Evolutionary conservation across 306 rosid genomes (phyloP).

Genomic region (Rubus idaeus): DNA sequence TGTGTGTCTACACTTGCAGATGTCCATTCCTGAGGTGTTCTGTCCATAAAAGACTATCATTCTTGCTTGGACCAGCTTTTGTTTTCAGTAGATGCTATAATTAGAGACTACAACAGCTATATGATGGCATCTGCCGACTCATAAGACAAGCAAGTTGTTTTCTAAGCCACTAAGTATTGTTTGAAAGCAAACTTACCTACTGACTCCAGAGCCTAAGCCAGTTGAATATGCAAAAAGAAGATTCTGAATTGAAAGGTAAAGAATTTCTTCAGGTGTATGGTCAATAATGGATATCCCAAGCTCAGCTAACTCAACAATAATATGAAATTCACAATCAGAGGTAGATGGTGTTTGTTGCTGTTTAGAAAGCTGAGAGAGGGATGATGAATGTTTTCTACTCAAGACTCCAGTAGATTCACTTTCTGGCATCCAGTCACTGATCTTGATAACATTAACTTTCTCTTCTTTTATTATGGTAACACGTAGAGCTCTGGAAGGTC

Average conservation of each 20-base stretch:
- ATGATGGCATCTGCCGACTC: neutral
- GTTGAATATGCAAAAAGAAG: conserved; percentile 80
- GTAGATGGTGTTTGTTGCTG: conserved; percentile 47
- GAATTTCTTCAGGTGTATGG: conserved; percentile 92
- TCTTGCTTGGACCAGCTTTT: conserved; percentile 3
- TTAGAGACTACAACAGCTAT: neutral
- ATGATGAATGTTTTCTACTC: conserved; percentile 43
- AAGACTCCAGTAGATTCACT: conserved; percentile 49
- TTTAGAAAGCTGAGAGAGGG: conserved; percentile 41
- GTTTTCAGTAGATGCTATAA: neutral
- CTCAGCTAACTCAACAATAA: conserved; percentile 79
- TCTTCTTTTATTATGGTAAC: conserved; percentile 83
- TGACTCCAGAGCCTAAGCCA: conserved; percentile 87
- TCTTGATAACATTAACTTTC: conserved; percentile 67
- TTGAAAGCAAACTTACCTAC: conserved; percentile 58
- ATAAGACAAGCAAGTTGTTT: neutral
- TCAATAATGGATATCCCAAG: conserved; percentile 84
- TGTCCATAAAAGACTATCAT: neutral
- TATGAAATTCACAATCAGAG: conserved; percentile 75
- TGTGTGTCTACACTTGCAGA: neutral
- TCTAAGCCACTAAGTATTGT: conserved; percentile 2
- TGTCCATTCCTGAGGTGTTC: neutral
- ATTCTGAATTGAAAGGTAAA: conserved; percentile 81
- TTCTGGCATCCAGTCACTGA: conserved; percentile 96
- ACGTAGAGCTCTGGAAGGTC: conserved; percentile 66